Evolutionary conservation across 345 rosid genomes (phyloP).

Genomic region (Arabidopsis arenosa): DNA sequence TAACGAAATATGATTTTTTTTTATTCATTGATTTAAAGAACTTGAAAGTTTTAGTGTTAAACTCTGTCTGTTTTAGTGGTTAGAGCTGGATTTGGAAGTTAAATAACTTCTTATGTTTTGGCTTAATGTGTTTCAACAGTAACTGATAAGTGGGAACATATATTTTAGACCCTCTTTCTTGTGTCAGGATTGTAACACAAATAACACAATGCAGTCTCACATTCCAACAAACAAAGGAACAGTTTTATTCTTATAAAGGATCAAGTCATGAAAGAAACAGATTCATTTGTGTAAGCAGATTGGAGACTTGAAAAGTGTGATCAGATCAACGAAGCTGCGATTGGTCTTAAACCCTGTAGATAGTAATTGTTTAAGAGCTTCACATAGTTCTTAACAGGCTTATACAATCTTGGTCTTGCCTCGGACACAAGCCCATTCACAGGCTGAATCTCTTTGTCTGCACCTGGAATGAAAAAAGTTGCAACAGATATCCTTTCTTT

Average conservation of each 20-base stretch:
- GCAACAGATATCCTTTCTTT: slow-evolving; percentile 53
- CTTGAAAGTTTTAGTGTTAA: too few species aligned
- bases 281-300: slow-evolving; percentile 3
- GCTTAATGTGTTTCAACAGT: neutral
- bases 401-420: slow-evolving; percentile 54
- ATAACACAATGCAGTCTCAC: neutral
- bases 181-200: neutral
- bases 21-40: too few species aligned
- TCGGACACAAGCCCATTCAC: slow-evolving; percentile 39
- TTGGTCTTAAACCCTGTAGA: slow-evolving; percentile 47
- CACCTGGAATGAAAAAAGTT: slow-evolving; percentile 47
- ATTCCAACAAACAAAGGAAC: neutral
- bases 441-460: slow-evolving; percentile 42
- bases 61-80: too few species aligned
- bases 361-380: slow-evolving; percentile 44
- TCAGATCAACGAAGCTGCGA: slow-evolving; percentile 53
- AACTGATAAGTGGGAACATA: neutral
- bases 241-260: neutral
- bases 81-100: too few species aligned
- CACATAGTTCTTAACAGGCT: slow-evolving; percentile 50
- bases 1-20: too few species aligned
- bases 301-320: neutral
- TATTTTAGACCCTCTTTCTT: neutral
- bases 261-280: neutral
- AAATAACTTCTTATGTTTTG: neutral